phyloP scores from a whole-genome alignment of 176 grass and related monocot genomes.

The Zea mays region Zm-B73-REFERENCE-NAM-5.0 NC_050105.1:62498501-62499000 shows the following conservation, averaged over 20 bases:
- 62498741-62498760: not conserved
- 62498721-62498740: constrained; percentile 8
- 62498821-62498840: not conserved
- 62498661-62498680: constrained; percentile 32
- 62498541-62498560: not conserved
- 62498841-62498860: constrained; percentile 1
- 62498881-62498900: constrained; percentile 29
- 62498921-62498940: not conserved
- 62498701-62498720: not conserved
- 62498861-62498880: constrained; percentile 20
- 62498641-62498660: not conserved
- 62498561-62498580: constrained; percentile 3
- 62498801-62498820: not conserved
- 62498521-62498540: not conserved
- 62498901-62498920: constrained; percentile 12
- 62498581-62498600: not conserved
- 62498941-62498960: not conserved
- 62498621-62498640: not conserved
- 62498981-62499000: too few species aligned
- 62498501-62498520: not conserved
- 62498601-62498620: not conserved
- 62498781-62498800: not conserved
- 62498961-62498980: not conserved
- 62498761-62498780: constrained; percentile 8
- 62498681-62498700: not conserved